Percentiles rank a stretch among this genome's conserved stretches.
phyloP scores from a whole-genome alignment of 2,329 filamentous ascomycete genomes.

The Pyrenophora graminea region DNA sequence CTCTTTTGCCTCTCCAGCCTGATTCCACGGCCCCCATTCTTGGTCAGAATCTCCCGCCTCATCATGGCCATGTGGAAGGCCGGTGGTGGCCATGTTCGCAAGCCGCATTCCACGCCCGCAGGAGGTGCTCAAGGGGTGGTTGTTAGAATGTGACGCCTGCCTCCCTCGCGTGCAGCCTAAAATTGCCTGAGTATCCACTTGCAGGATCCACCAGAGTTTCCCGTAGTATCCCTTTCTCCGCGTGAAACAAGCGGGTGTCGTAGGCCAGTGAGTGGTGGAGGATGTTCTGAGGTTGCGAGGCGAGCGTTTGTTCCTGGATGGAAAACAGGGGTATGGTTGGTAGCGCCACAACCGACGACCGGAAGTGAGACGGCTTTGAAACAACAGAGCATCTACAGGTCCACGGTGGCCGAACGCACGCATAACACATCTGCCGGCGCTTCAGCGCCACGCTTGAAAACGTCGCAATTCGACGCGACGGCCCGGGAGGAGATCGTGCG shows the following conservation, averaged over 20 bases:
- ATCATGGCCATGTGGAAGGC: constrained; percentile 19
- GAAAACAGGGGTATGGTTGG: constrained; percentile 23
- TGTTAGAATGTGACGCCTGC: constrained; percentile 37
- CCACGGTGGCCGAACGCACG: constrained; percentile 27
- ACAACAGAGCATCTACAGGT: constrained; percentile 18
- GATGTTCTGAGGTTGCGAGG: constrained; percentile 29
- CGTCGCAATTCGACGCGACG: constrained; percentile 30
- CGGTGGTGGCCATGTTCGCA: constrained; percentile 27
- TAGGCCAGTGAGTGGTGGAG: constrained; percentile 34
- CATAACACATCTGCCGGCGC: constrained; percentile 29
- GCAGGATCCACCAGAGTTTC: constrained; percentile 31
- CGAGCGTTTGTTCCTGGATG: constrained; percentile 34
- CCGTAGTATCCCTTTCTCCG: constrained; percentile 25
- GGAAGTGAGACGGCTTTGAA: constrained; percentile 29
- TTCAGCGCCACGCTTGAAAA: constrained; percentile 30
- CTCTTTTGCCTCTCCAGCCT: constrained; percentile 25
- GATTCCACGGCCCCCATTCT: constrained; percentile 19
- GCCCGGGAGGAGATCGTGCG: constrained; percentile 29
- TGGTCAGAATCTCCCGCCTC: constrained; percentile 34
- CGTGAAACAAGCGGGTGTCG: constrained; percentile 40
- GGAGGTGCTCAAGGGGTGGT: constrained; percentile 21
- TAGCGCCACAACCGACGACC: constrained; percentile 34
- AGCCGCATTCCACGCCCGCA: constrained; percentile 28
- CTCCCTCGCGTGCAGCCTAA: constrained; percentile 26
- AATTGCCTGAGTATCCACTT: constrained; percentile 27